Evolutionary conservation across 2,329 filamentous ascomycete genomes (phyloP).

Genomic region (Phaeophleospora eucalypticola): DNA sequence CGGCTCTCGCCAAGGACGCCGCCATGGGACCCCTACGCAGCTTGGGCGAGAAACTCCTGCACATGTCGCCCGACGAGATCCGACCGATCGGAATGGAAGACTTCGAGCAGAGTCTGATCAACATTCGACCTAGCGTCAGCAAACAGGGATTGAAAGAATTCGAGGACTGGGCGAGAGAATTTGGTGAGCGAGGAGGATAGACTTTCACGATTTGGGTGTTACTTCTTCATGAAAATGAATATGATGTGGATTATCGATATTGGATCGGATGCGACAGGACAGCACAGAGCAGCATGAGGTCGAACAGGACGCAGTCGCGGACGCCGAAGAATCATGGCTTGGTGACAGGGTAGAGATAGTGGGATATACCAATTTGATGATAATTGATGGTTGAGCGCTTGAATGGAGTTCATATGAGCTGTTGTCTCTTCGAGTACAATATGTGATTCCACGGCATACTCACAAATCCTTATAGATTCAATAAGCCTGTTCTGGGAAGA

Average conservation of each 20-base stretch:
- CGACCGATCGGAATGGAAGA: conserved; percentile 77
- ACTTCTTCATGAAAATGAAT: too few species aligned
- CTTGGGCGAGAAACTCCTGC: conserved; percentile 80
- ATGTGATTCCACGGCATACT: too few species aligned
- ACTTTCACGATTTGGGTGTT: neutral
- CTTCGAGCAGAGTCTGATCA: conserved; percentile 77
- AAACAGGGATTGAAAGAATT: conserved; percentile 80
- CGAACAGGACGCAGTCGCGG: neutral
- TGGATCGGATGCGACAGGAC: too few species aligned
- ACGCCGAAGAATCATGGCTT: neutral
- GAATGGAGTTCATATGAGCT: too few species aligned
- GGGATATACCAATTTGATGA: neutral
- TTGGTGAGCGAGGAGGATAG: conserved; percentile 82
- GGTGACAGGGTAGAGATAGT: neutral
- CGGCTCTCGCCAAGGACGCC: conserved; percentile 91
- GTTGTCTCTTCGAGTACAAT: too few species aligned
- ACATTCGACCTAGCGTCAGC: conserved; percentile 86
- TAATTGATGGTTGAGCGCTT: too few species aligned
- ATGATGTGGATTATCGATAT: neutral
- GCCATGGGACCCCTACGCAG: conserved; percentile 94
- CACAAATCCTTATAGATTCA: neutral
- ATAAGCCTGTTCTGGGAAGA: neutral
- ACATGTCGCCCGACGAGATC: conserved; percentile 93
- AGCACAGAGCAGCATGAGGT: neutral
- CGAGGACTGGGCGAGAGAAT: conserved; percentile 90